Percentiles rank a stretch among this genome's conserved stretches.
Evolutionary conservation across 495 filamentous ascomycete species (phyloP).

Genomic region (Bacidia rubella): DNA sequence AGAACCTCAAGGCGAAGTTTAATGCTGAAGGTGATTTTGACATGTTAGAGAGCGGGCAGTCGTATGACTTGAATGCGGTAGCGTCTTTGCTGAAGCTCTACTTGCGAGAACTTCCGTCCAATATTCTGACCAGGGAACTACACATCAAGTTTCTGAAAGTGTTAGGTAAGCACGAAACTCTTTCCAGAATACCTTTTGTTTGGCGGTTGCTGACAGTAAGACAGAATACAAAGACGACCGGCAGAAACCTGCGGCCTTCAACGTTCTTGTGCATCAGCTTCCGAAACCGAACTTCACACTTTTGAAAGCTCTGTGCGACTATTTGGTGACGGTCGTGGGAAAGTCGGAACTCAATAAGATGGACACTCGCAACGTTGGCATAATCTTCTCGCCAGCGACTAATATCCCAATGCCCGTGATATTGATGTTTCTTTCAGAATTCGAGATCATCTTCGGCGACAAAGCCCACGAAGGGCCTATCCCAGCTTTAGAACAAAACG

Average conservation of each 20-base stretch:
- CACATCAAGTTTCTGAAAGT: slow-evolving; percentile 80
- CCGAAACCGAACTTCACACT: slow-evolving; percentile 69
- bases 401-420: slow-evolving; percentile 96
- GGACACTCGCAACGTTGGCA: slow-evolving; percentile 93
- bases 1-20: slow-evolving; percentile 77
- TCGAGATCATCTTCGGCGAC: slow-evolving; percentile 68
- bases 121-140: slow-evolving; percentile 79
- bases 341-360: slow-evolving; percentile 91
- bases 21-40: slow-evolving; percentile 91
- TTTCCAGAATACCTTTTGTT: not conserved
- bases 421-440: slow-evolving; percentile 84
- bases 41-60: slow-evolving; percentile 64
- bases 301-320: slow-evolving; percentile 68
- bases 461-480: slow-evolving; percentile 41
- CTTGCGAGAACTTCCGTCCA: slow-evolving; percentile 78
- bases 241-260: slow-evolving; percentile 73
- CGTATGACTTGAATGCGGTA: slow-evolving; percentile 92
- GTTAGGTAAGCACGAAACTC: slow-evolving; percentile 46
- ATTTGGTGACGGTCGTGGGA: slow-evolving; percentile 78
- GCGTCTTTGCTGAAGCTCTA: slow-evolving; percentile 92
- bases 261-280: slow-evolving; percentile 69
- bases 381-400: slow-evolving; percentile 95
- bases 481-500: slow-evolving; percentile 31
- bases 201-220: slow-evolving; percentile 12
- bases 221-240: slow-evolving; percentile 51